Evolutionary conservation across 1,139 yeast species (phyloP), one percentile per base, ranked within the genome.

Genomic region (Yamadazyma blattariae): DNA sequence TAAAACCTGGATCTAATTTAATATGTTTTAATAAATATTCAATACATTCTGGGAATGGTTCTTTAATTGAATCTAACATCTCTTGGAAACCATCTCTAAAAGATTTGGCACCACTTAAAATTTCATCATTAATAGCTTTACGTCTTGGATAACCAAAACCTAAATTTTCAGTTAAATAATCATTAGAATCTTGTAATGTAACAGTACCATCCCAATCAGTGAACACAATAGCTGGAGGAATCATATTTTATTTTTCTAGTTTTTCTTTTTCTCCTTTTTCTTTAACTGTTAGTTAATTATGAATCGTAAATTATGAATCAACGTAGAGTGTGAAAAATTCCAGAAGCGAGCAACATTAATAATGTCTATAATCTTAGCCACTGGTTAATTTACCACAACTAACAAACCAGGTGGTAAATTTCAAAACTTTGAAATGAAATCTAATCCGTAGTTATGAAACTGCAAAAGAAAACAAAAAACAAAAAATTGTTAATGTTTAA

Each of bases 201-300:
- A 92, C 95, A 7, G 98, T 92, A 16, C 98, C 98, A 59, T 92
- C 98, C 80, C 95, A 92, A 61, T 92, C 98, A 35, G 97, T 86
- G 66, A 92, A 92, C 27, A 92, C 84, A 51, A 92, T 87, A 38
- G 95, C 92, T 47, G 64, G 64, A 23, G 63, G 33, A 15, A 25
- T 17, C 19, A 17, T 17, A 17, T 17, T 17, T 17, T 17, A n/a
- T n/a, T n/a, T n/a, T n/a, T n/a, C n/a, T n/a, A n/a, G n/a, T n/a
- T n/a, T n/a, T n/a, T n/a, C n/a, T 11, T 20, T 8, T 20, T 20
- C 23, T 8, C 23, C 23, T 11, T 20, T 8, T 11, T 20, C 8
- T 20, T 20, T 8, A 8, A 20, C 23, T 11, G 11, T n/a, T n/a
- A n/a, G n/a, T n/a, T n/a, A n/a, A n/a, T n/a, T n/a, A n/a, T n/a